Percentiles rank a stretch among this genome's conserved stretches.
These are phyloP conservation scores for Chlorella sp. DNA, from an alignment of 139 green algal genomes.

Conservation along the genomic window DNA sequence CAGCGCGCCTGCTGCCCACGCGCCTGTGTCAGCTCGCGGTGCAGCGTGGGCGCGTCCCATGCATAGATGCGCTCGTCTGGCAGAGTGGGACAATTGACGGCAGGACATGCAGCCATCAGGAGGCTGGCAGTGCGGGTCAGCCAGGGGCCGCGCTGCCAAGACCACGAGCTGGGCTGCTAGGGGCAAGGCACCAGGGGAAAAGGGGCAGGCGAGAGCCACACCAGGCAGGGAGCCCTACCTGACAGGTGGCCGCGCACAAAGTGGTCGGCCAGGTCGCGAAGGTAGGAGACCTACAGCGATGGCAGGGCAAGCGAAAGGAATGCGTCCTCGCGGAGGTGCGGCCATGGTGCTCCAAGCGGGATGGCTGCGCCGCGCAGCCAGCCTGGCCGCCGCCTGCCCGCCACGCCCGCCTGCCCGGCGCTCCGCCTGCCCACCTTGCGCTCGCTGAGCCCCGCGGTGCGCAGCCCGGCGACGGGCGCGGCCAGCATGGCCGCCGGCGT, in stretches of 20 bases:
- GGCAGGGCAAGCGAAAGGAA: background rate
- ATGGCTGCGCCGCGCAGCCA: no score
- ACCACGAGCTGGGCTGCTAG: no score
- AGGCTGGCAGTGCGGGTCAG: no score
- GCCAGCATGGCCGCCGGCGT: conserved; percentile 16
- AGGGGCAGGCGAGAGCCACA: background rate
- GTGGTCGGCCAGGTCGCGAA: conserved; percentile 42
- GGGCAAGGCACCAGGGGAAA: background rate
- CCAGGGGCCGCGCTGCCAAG: no score
- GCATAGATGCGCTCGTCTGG: no score
- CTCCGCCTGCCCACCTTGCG: conserved; percentile 21
- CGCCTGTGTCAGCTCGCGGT: no score
- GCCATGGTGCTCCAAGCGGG: background rate
- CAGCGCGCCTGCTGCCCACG: no score
- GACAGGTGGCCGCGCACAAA: conserved; percentile 25
- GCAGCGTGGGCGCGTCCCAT: no score
- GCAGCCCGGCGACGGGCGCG: conserved; percentile 4
- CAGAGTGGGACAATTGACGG: no score
- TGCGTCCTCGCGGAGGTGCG: background rate
- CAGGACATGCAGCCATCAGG: no score
- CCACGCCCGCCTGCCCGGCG: background rate
- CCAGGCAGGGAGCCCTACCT: background rate
- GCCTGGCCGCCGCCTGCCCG: no score
- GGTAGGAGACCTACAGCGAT: conserved; percentile 38
- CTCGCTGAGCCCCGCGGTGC: conserved; percentile 25